phyloP scores from a whole-genome alignment of 2,329 filamentous ascomycete genomes.

The Sarocladiaceae sp. region DNA sequence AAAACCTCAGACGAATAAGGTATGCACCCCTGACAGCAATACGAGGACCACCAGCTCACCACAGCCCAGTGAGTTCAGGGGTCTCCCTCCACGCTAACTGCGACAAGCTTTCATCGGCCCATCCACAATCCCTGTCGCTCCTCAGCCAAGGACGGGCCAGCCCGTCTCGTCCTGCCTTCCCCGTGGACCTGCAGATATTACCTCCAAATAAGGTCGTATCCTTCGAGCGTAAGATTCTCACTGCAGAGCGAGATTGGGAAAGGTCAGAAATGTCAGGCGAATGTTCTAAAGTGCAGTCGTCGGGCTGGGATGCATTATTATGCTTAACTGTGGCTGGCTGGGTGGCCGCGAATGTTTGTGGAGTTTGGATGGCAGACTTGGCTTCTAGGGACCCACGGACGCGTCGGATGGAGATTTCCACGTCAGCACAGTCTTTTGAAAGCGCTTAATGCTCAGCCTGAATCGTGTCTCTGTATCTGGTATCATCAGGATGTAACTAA shows the following conservation, averaged over 20 bases:
- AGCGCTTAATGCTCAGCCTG: no score
- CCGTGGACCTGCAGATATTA: not conserved
- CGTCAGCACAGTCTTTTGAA: no score
- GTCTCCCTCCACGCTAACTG: not conserved
- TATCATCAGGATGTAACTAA: no score
- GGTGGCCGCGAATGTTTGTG: not conserved
- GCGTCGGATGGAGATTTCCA: no score
- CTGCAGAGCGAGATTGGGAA: no score
- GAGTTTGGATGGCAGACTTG: not conserved
- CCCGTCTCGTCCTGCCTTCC: not conserved
- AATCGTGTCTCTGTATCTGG: no score
- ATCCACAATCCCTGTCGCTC: not conserved
- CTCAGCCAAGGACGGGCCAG: conserved; percentile 6
- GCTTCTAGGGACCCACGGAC: no score
- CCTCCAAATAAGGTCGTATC: not conserved
- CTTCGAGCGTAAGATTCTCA: not conserved
- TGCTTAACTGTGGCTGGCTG: not conserved
- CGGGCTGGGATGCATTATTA: not conserved
- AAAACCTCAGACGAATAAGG: not conserved
- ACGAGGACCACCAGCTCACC: no score
- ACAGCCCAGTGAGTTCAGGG: not conserved
- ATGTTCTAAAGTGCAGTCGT: no score
- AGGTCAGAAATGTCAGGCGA: no score
- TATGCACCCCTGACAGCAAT: not conserved
- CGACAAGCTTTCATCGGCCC: conserved; percentile 1